Conservation (phyloP, 306 rosid genomes). For the Boehmeria nivea region DNA sequence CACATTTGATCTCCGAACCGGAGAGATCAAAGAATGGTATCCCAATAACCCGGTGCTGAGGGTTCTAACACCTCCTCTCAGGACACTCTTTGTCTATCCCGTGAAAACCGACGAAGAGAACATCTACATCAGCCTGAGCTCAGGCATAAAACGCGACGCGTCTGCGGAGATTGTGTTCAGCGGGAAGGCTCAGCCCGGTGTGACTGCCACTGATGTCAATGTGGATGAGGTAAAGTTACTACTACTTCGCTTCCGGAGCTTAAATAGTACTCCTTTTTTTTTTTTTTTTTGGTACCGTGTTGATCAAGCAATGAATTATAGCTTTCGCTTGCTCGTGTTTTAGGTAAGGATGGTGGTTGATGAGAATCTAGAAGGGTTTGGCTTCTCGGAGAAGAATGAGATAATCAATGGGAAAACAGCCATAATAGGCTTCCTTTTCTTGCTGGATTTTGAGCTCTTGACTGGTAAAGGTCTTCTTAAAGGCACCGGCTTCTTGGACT, state of each 20-base stretch:
- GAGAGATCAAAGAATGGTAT: slow-evolving; percentile 81
- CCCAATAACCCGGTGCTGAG: slow-evolving; percentile 91
- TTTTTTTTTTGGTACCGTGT: background rate
- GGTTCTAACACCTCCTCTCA: slow-evolving; percentile 72
- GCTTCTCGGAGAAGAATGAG: slow-evolving; percentile 70
- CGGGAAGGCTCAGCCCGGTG: slow-evolving; percentile 91
- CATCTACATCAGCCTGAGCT: slow-evolving; percentile 65
- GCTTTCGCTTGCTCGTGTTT: background rate
- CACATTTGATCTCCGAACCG: slow-evolving; percentile 75
- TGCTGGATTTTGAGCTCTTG: slow-evolving; percentile 89
- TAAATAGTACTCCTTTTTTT: too few relatives aligned
- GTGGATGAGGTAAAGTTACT: slow-evolving; percentile 89
- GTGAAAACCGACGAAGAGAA: slow-evolving; percentile 76
- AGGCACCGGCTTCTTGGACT: slow-evolving; percentile 98
- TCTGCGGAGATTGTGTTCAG: slow-evolving; percentile 82
- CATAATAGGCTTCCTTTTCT: slow-evolving; percentile 67
- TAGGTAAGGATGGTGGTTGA: slow-evolving; percentile 88
- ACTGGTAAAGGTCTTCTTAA: slow-evolving; percentile 89
- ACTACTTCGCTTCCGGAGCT: too few relatives aligned
- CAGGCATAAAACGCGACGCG: slow-evolving; percentile 36
- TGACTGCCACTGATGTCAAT: slow-evolving; percentile 72
- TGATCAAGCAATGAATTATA: background rate
- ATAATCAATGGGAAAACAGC: slow-evolving; percentile 91
- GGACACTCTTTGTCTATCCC: slow-evolving; percentile 59
- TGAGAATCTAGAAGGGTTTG: slow-evolving; percentile 59